Conservation (phyloP, 1,139 yeast species). For the Schwanniomyces etchellsii region DNA sequence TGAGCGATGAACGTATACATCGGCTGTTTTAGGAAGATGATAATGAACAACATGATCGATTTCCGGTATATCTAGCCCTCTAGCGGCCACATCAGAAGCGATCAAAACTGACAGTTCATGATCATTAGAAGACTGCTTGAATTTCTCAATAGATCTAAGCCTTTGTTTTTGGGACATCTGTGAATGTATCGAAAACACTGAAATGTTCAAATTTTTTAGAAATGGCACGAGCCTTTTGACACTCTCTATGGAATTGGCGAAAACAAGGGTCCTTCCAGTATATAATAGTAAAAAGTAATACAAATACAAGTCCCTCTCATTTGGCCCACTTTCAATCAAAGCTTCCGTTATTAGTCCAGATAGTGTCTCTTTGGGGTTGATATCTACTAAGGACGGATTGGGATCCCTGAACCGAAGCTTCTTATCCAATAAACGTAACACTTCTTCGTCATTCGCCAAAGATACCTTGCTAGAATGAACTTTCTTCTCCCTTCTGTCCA, state of each 20-base stretch:
- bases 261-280: conserved; percentile 86
- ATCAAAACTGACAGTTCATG: conserved; percentile 65
- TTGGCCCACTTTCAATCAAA: conserved; percentile 83
- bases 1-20: conserved; percentile 89
- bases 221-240: conserved; percentile 82
- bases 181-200: conserved; percentile 82
- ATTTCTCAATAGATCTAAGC: conserved; percentile 74
- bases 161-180: conserved; percentile 95
- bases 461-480: conserved; percentile 27
- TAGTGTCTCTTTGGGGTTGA: conserved; percentile 80
- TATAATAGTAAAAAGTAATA: conserved; percentile 84
- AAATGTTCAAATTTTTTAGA: conserved; percentile 61
- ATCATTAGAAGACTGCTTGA: conserved; percentile 48
- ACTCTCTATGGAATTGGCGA: conserved; percentile 90
- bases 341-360: conserved; percentile 78
- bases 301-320: conserved; percentile 83
- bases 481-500: conserved; percentile 38
- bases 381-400: conserved; percentile 66
- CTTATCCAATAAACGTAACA: conserved; percentile 48
- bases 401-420: conserved; percentile 57
- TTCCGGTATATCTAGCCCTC: conserved; percentile 91
- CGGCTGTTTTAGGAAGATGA: conserved; percentile 93
- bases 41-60: conserved; percentile 95
- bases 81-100: conserved; percentile 97
- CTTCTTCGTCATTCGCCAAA: conserved; percentile 44